Base-by-base conservation (phyloP, 371 early-diverging fungal genomes). In the Dinochytrium kinnereticum region DNA sequence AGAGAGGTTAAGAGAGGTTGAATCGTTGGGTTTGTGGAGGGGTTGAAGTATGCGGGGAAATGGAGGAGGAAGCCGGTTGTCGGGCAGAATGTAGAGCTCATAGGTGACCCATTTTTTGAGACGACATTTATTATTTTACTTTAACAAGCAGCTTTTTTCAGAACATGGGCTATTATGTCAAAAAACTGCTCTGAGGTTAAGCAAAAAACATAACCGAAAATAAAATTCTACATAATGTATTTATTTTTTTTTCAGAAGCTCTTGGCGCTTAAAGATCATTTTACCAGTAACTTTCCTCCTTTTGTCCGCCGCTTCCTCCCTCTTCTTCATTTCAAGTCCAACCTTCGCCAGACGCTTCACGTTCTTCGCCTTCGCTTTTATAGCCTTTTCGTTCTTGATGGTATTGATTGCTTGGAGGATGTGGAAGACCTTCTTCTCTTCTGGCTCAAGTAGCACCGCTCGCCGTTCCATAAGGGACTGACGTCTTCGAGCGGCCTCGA, bases 321-420 rank as follows among this genome's bases (percentile, higher is more conserved):
- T 38, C 74, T 75, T 80, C 50, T 68, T 55, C 57, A 33, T 39
- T 55, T 74, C 72, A 64, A 69, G 70, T 37, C 64, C 74, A 1
- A 71, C 33, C n/a, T 36, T 37, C 34, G 33, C 72, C 36, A 70
- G 64, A n/a, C 73, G 73, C 59, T 51, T 49, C 30, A 67, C 76
- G 59, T 68, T 73, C 73, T 92, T 91, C 34, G 82, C 79, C 70
- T 94, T 92, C 70, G 89, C 87, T 82, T 93, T 94, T 38, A 84
- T 82, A 30, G 88, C 89, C 88, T 94, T 94, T 34, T 94, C 94
- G 71, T 91, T 90, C 77, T 92, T 88, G 59, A 96, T 85, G 36
- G 96, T 95, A 70, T 93, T 91, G 44, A 97, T 87, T 81, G 93
- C 91, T 76, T 92, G 93, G 84, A 96, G 89, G 61, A 97, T 78